Conservation (phyloP, 805 yeast species). For the Kluyveromyces starmeri region DNA sequence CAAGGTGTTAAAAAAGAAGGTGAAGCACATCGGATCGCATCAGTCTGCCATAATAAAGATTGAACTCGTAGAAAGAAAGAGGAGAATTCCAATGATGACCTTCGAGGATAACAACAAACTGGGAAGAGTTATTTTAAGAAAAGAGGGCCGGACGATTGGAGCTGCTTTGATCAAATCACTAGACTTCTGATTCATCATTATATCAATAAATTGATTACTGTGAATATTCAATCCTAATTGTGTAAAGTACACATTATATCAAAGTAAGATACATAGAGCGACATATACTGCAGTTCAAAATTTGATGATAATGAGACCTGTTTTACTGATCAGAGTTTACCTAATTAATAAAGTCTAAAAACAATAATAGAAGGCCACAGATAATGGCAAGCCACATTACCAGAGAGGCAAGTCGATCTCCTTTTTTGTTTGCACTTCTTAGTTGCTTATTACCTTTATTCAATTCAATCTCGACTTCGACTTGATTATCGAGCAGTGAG, state of each 20-base stretch:
- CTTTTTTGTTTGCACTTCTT: slow-evolving; percentile 56
- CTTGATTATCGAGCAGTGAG: slow-evolving; percentile 55
- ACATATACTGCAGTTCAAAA: too few species aligned
- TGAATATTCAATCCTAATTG: too few species aligned
- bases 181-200: slow-evolving; percentile 6
- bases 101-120: slow-evolving; percentile 81
- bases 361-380: slow-evolving; percentile 47
- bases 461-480: slow-evolving; percentile 56
- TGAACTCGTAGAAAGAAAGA: slow-evolving; percentile 91
- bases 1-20: slow-evolving; percentile 86
- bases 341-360: slow-evolving; percentile 41
- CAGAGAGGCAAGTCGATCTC: slow-evolving; percentile 50
- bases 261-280: too few species aligned
- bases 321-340: too few species aligned
- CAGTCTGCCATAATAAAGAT: slow-evolving; percentile 95
- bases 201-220: too few species aligned
- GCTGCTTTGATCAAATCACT: slow-evolving; percentile 50
- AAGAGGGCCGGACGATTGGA: slow-evolving; percentile 95
- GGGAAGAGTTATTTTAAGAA: slow-evolving; percentile 94
- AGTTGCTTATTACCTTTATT: slow-evolving; percentile 63
- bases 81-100: slow-evolving; percentile 85
- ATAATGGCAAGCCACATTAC: slow-evolving; percentile 47
- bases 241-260: too few species aligned
- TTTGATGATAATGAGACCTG: too few species aligned
- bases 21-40: slow-evolving; percentile 86